Evolutionary conservation across 2,329 filamentous ascomycete species (phyloP).

Genomic region (Aaosphaeria arxii): DNA sequence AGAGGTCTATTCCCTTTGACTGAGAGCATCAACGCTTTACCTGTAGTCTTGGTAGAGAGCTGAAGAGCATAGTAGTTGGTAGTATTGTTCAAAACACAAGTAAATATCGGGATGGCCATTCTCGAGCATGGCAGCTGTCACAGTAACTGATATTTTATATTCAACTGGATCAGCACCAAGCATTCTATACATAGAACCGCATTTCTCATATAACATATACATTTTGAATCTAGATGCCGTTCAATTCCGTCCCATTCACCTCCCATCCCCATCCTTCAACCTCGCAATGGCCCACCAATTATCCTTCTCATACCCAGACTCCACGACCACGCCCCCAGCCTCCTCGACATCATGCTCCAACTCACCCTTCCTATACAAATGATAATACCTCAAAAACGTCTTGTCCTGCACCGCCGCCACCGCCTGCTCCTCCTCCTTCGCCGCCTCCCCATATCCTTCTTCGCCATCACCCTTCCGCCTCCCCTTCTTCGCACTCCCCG

Average conservation of each 20-base stretch:
- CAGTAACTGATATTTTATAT: no score
- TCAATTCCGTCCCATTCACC: no score
- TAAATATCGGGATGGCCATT: no score
- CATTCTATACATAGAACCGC: no score
- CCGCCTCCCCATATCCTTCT: constrained; percentile 74
- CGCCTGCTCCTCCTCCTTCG: constrained; percentile 4
- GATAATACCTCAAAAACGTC: constrained; percentile 89
- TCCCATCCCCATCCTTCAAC: background rate
- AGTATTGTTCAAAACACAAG: background rate
- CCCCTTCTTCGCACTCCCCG: constrained; percentile 65
- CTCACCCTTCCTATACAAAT: constrained; percentile 84
- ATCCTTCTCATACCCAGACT: constrained; percentile 89
- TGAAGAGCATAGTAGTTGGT: background rate
- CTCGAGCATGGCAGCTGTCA: background rate
- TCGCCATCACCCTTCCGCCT: constrained; percentile 91
- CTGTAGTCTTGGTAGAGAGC: constrained; percentile 14
- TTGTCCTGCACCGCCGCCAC: constrained; percentile 34
- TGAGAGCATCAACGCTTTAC: constrained; percentile 55
- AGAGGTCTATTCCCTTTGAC: constrained; percentile 70
- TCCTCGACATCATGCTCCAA: constrained; percentile 73
- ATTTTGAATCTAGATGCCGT: no score
- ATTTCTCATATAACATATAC: no score
- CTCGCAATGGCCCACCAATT: constrained; percentile 90
- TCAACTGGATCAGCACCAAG: no score
- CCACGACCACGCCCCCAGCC: constrained; percentile 73